phyloP scores from a whole-genome alignment of 192 early-diverging fungal genomes.

The Obelidium mucronatum region DNA sequence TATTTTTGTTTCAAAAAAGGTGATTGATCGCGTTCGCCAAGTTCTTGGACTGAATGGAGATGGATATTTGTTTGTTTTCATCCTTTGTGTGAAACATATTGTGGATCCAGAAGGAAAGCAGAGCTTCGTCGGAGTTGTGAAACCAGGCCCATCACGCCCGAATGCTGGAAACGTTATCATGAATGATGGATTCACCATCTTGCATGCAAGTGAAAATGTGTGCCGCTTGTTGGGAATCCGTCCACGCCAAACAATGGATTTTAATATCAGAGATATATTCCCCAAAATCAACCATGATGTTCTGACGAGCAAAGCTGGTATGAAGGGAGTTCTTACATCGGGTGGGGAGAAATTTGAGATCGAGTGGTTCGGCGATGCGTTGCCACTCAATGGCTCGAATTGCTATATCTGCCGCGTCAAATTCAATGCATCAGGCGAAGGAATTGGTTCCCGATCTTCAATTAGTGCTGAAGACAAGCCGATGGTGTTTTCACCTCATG shows the following conservation, averaged over 20 bases:
- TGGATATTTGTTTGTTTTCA: constrained; percentile 35
- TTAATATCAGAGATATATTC: background rate
- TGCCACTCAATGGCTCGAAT: background rate
- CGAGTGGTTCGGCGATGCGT: constrained; percentile 11
- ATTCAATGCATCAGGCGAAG: background rate
- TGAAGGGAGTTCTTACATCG: background rate
- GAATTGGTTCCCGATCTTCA: background rate
- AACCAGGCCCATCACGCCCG: background rate
- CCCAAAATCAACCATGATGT: background rate
- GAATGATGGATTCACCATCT: constrained; percentile 17
- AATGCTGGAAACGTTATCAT: constrained; percentile 41
- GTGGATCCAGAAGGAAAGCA: constrained; percentile 32
- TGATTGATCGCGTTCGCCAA: constrained; percentile 48
- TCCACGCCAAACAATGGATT: background rate
- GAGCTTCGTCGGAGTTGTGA: constrained; percentile 44
- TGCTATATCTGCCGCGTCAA: constrained; percentile 23
- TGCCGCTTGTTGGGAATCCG: background rate
- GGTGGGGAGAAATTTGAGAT: constrained; percentile 6
- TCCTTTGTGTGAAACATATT: constrained; percentile 48
- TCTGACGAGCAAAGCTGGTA: background rate
- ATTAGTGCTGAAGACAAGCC: background rate
- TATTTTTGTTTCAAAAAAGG: constrained; percentile 6
- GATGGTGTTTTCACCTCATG: constrained; percentile 3
- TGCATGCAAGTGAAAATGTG: constrained; percentile 33
- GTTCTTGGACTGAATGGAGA: constrained; percentile 40